Evolutionary conservation across 345 rosid species (phyloP), one percentile per base, ranked within the genome.

Genomic region (Aquilaria malaccensis): DNA sequence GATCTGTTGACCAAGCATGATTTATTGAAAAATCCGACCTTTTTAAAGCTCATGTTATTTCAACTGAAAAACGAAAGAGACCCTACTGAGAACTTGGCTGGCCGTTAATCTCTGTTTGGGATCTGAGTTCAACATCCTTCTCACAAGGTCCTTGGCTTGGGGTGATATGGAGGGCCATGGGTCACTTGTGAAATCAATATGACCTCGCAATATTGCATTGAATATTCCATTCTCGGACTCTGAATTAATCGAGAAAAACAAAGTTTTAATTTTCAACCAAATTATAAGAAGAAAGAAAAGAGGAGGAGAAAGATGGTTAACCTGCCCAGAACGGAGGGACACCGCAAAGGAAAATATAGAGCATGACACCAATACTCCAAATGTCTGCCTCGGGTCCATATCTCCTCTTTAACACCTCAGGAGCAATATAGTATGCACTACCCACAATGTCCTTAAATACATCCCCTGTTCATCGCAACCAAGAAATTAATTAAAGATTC

Each of bases 241-340:
- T 94, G 22, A 22, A 37, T 13, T 37, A 9, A 22, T 9, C 10
- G 58, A 31, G 7, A 11, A 30, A 55, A 55, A 33, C 9, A 43
- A 52, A 62, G 50, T 9, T 62, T 12, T 7, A 15, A 12, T 37
- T 46, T 52, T 12, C 22, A 12, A 51, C 43, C 7, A 37, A 37
- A 37, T 4, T 37, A 33, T 45, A 50, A 46, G 53, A 6, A 45
- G 31, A 30, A 11, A 2, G 6, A 13, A 57, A 50, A 60, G 37
- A 7, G 32, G 13, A n/a, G 30, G 46, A 13, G 7, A 47, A 22
- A 45, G 13, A 5, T 29, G 10, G 65, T 31, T 46, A 75, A 84
- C 98, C 98, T 32, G 93, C 97, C 98, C 98, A 92, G 45, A 92
- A 92, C 37, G 97, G 97, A 61, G 98, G 98, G 79, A 89, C 97